Conservation (phyloP, 345 rosid species). For the Excoecaria cochinchinensis region DNA sequence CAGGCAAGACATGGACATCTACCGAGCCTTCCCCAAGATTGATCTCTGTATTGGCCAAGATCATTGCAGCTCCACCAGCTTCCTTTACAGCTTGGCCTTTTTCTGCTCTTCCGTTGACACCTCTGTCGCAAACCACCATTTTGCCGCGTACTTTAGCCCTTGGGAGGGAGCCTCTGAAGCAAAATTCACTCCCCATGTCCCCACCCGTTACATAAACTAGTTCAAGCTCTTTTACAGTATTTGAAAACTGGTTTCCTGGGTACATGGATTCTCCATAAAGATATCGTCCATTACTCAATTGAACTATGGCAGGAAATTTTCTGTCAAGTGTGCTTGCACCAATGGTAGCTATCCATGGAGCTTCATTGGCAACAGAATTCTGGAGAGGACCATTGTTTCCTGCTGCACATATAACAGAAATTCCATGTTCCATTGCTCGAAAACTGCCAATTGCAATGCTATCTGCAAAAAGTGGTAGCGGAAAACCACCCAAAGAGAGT, state of each 20-base stretch:
- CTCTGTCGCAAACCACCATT: slow-evolving; percentile 86
- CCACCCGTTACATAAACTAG: slow-evolving; percentile 62
- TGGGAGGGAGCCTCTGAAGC: slow-evolving; percentile 78
- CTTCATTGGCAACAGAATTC: slow-evolving; percentile 76
- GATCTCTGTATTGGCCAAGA: slow-evolving; percentile 70
- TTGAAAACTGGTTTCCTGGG: slow-evolving; percentile 50
- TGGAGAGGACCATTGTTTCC: slow-evolving; percentile 87
- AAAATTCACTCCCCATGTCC: slow-evolving; percentile 65
- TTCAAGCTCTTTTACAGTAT: slow-evolving; percentile 48
- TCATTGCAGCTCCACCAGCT: slow-evolving; percentile 93
- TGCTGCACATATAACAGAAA: slow-evolving; percentile 82
- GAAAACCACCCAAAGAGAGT: slow-evolving; percentile 85
- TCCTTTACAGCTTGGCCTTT: slow-evolving; percentile 82
- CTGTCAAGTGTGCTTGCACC: slow-evolving; percentile 93
- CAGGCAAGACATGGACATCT: slow-evolving; percentile 85
- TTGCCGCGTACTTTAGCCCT: slow-evolving; percentile 58
- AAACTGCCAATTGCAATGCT: slow-evolving; percentile 87
- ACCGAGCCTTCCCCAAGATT: slow-evolving; percentile 80
- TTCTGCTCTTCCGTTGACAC: slow-evolving; percentile 83
- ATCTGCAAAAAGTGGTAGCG: slow-evolving; percentile 74
- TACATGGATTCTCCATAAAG: slow-evolving; percentile 80
- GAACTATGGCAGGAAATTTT: slow-evolving; percentile 70
- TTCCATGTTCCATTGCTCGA: slow-evolving; percentile 78
- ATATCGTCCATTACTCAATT: slow-evolving; percentile 50
- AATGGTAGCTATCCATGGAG: slow-evolving; percentile 87